Base-by-base conservation (phyloP, 768 basidiomycete genomes). In the Hypholoma fasciculare region DNA sequence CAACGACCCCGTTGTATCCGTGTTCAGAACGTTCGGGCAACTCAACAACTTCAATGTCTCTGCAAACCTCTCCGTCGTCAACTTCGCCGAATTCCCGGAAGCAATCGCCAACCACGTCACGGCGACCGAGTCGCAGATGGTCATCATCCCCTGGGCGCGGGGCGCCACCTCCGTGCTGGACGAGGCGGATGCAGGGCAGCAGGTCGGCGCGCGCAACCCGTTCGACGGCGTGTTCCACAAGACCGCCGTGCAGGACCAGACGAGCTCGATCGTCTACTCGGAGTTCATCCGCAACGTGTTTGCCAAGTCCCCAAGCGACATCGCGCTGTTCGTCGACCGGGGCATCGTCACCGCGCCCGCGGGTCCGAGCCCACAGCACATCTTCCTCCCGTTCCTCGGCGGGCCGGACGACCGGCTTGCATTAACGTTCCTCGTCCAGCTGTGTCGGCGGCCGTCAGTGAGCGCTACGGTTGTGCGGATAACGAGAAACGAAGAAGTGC, bases 401-500 rank as follows among this genome's bases (percentile, higher is more conserved):
- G 96, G 96, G 0, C 87, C 93, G 0, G 96, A 99, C 69, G 96
- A 98, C 69, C 85, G 97, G 1, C 78, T 94, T 19, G 92, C 93
- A 0, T 74, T 98, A 26, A 74, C 82, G 30, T 85, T 98, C 65
- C 83, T 93, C 4, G 84, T 92, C 36, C 96, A 98, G 69, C 90
- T 94, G 56, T 80, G 80, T 53, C 71, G 72, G 34, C 87, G 89
- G 60, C 69, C 82, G 0, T 73, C 70, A 37, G 80, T 92, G 0
- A 82, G 72, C 4, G 97, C 92, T 0, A 94, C 90, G 0, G 84
- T 94, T 0, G 74, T 96, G 1, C 77, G 87, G 49, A 75, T 96
- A 34, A 65, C 62, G 19, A 86, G 80, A 69, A 64, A 67, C 2
- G 84, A 77, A 12, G 48, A 48, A 9, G 30, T 1, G 30, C 1